These are phyloP conservation scores for Chlamydomonas sp. DNA, from an alignment of 139 green algal genomes.

Conservation along the genomic window DNA sequence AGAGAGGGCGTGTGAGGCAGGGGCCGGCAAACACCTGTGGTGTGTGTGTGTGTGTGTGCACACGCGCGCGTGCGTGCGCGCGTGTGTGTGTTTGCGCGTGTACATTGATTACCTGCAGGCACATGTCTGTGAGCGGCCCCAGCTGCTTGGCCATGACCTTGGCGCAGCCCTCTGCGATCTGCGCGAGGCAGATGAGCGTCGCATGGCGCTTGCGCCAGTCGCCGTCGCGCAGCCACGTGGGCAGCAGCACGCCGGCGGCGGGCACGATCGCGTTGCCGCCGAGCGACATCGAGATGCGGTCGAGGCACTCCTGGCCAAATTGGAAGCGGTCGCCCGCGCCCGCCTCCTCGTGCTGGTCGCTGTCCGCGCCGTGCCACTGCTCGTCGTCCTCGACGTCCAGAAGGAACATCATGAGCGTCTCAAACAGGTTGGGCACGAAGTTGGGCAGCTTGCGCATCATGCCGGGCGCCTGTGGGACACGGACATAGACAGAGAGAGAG, in stretches of 20 bases:
- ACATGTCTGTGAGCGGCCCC: slow-evolving; percentile 72
- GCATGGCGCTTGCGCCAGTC: slow-evolving; percentile 91
- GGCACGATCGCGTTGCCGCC: slow-evolving; percentile 84
- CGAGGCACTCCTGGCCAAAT: slow-evolving; percentile 80
- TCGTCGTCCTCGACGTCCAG: slow-evolving; percentile 86
- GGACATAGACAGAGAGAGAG: too few relatives aligned
- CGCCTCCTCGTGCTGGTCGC: slow-evolving; percentile 50
- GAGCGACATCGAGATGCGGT: slow-evolving; percentile 83
- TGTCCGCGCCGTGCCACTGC: slow-evolving; percentile 62
- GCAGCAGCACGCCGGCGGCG: slow-evolving; percentile 65
- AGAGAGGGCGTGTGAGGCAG: too few relatives aligned
- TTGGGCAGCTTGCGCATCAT: slow-evolving; percentile 93
- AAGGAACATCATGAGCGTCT: slow-evolving; percentile 79
- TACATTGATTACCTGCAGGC: too few relatives aligned
- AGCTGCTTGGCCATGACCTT: slow-evolving; percentile 85
- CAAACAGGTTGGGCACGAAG: slow-evolving; percentile 75
- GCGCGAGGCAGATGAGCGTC: slow-evolving; percentile 81
- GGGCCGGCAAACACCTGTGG: too few relatives aligned
- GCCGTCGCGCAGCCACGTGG: slow-evolving; percentile 55
- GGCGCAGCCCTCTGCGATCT: slow-evolving; percentile 94
- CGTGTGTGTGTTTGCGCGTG: too few relatives aligned
- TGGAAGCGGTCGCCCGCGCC: slow-evolving; percentile 74
- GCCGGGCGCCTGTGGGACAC: too few relatives aligned
- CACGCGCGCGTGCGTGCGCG: too few relatives aligned
- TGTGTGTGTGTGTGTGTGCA: too few relatives aligned